These are phyloP conservation scores for Orbilia ellipsospora DNA, from an alignment of 2,329 filamentous ascomycete genomes.

Conservation along the genomic window DNA sequence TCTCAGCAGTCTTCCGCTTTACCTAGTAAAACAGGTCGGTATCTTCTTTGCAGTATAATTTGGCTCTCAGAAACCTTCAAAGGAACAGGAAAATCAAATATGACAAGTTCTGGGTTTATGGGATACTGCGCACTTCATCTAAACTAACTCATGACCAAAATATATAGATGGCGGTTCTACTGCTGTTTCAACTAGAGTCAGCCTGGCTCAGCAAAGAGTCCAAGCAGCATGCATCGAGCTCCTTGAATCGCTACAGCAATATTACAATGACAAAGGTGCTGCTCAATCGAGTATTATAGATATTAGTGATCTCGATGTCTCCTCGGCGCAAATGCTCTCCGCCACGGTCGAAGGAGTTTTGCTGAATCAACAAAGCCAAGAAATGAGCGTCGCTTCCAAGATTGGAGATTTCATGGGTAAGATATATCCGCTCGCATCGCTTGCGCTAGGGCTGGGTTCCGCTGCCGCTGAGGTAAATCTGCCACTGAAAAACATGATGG, in stretches of 20 bases:
- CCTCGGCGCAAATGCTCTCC: neutral
- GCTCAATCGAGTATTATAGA: neutral
- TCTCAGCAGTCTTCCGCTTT: no score
- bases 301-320: neutral
- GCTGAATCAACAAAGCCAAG: neutral
- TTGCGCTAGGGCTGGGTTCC: slow-evolving; percentile 1
- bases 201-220: neutral
- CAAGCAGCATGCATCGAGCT: neutral
- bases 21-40: no score
- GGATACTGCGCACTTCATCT: no score
- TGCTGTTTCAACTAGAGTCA: neutral
- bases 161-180: neutral
- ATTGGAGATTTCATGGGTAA: slow-evolving; percentile 5
- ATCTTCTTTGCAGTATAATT: no score
- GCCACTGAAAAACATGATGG: no score
- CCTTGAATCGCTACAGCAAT: neutral
- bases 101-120: no score
- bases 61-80: no score
- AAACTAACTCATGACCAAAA: no score
- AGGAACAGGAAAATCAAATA: no score
- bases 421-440: slow-evolving; percentile 5
- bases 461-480: neutral
- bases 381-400: neutral
- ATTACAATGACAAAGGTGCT: neutral
- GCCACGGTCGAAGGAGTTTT: neutral